Percentiles rank a stretch among this genome's conserved stretches.
phyloP scores from a whole-genome alignment of 805 yeast genomes.

The Starmerella scarabaei region DNA sequence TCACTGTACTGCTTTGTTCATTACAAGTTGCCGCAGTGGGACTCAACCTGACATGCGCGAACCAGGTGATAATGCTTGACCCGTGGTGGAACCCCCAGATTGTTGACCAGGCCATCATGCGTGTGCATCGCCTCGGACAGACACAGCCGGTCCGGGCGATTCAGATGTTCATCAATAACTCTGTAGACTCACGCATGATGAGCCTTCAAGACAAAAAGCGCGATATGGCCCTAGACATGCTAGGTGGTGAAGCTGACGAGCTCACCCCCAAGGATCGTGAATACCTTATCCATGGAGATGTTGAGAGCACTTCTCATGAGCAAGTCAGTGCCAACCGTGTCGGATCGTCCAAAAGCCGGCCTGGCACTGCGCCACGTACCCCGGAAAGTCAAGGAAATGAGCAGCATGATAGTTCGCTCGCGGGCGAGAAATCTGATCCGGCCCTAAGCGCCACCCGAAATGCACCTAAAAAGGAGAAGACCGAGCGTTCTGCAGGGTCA shows the following conservation, averaged over 20 bases:
- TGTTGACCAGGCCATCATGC: conserved; percentile 39
- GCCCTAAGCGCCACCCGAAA: too few species aligned
- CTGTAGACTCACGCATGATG: conserved; percentile 33
- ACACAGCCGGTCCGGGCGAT: conserved; percentile 33
- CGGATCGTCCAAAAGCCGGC: too few species aligned
- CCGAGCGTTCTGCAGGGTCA: too few species aligned
- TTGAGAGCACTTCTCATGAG: too few species aligned
- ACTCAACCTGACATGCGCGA: conserved; percentile 33
- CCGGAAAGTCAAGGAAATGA: too few species aligned
- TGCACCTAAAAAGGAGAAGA: too few species aligned
- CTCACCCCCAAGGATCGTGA: conserved; percentile 22
- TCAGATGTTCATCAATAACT: conserved; percentile 30
- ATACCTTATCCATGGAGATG: conserved; percentile 17
- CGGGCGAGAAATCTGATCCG: too few species aligned
- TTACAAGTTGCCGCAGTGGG: conserved; percentile 36
- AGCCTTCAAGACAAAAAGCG: conserved; percentile 30
- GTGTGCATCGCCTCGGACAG: conserved; percentile 41
- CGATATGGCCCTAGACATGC: conserved; percentile 24
- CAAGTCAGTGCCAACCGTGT: too few species aligned
- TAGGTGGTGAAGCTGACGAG: conserved; percentile 16
- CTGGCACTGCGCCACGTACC: too few species aligned
- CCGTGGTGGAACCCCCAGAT: conserved; percentile 44
- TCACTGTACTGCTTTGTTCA: conserved; percentile 32
- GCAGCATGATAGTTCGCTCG: too few species aligned
- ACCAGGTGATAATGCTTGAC: conserved; percentile 32